A percentile compares a stretch with the other conserved stretches of the same genome.
These are phyloP conservation scores for Agarophyton chilense DNA, from an alignment of 23 red algal species.

Conservation along the genomic window DNA sequence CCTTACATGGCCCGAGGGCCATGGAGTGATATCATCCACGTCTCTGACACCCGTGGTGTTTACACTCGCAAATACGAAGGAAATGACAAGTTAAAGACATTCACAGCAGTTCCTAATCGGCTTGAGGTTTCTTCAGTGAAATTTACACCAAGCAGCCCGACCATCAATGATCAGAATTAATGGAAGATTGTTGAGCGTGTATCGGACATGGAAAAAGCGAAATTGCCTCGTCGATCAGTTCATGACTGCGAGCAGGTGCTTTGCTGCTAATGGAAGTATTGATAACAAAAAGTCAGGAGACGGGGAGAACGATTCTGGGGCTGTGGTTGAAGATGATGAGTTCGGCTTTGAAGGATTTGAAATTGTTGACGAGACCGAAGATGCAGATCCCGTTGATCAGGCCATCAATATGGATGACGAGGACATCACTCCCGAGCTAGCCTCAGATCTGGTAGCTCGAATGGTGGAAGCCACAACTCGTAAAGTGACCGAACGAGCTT, in stretches of 20 bases:
- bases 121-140: too few relatives aligned
- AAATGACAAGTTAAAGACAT: too few relatives aligned
- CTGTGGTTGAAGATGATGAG: slow-evolving; percentile 25
- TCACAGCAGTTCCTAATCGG: too few relatives aligned
- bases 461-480: slow-evolving; percentile 56
- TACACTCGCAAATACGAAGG: too few relatives aligned
- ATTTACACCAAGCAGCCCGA: too few relatives aligned
- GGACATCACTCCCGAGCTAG: slow-evolving; percentile 51
- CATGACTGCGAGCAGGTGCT: not conserved
- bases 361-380: slow-evolving; percentile 33
- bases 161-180: not conserved
- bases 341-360: slow-evolving; percentile 48
- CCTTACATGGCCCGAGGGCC: too few relatives aligned
- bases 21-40: too few relatives aligned
- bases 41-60: too few relatives aligned
- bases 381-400: not conserved
- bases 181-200: not conserved
- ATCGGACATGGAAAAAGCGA: not conserved
- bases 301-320: not conserved
- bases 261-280: not conserved
- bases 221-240: not conserved
- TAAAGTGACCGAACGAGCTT: slow-evolving; percentile 8
- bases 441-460: slow-evolving; percentile 33
- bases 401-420: slow-evolving; percentile 1
- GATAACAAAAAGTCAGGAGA: too few relatives aligned